phyloP scores from a whole-genome alignment of 176 grass and related monocot species.

The Tillandsia leiboldiana region DNA sequence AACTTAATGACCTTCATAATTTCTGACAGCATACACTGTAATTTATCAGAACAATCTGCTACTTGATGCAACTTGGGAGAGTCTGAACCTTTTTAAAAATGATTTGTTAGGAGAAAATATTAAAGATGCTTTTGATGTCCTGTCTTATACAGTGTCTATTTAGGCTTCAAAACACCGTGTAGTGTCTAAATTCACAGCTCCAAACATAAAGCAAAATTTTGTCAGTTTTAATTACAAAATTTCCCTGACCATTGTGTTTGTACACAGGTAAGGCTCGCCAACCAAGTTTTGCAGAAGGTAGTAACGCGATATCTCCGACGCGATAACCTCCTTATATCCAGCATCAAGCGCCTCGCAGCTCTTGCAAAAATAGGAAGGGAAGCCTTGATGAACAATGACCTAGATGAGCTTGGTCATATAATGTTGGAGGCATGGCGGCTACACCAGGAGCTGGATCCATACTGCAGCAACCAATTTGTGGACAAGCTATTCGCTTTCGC shows the following conservation, averaged over 20 bases:
- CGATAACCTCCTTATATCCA: conserved; percentile 71
- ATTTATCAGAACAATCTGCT: too few relatives aligned
- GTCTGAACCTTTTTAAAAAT: too few relatives aligned
- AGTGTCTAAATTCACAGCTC: not conserved
- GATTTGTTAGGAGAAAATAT: too few relatives aligned
- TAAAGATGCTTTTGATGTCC: too few relatives aligned
- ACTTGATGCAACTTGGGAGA: too few relatives aligned
- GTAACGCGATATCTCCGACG: conserved; percentile 59
- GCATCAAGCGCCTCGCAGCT: conserved; percentile 70
- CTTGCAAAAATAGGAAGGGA: conserved; percentile 68
- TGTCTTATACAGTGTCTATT: too few relatives aligned
- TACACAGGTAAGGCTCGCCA: conserved; percentile 67
- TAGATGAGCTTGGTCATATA: conserved; percentile 61
- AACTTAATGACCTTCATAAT: too few relatives aligned
- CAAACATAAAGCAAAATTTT: not conserved
- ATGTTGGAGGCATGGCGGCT: conserved; percentile 79
- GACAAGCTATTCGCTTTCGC: conserved; percentile 71
- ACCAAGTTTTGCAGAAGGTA: conserved; percentile 81
- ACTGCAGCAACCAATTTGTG: conserved; percentile 75
- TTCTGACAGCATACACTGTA: too few relatives aligned
- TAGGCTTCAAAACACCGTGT: too few relatives aligned
- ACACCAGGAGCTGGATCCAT: conserved; percentile 83
- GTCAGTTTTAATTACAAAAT: not conserved
- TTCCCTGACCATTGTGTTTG: not conserved
- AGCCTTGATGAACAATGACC: conserved; percentile 60